Evolutionary conservation across 345 rosid species (phyloP).

Genomic region (Diplotaxis tenuifolia): DNA sequence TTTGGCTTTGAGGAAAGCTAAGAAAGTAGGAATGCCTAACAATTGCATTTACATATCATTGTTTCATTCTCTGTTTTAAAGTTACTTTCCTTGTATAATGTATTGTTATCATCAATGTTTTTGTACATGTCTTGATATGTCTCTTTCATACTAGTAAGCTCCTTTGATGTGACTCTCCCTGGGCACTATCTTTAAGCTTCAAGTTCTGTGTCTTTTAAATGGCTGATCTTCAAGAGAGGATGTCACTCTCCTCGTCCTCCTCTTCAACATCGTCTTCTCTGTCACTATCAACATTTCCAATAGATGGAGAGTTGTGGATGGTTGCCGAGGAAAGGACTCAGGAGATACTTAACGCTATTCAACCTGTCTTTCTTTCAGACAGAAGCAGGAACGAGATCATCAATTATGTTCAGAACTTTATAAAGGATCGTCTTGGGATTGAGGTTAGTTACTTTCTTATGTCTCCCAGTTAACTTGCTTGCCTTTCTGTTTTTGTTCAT

Average conservation of each 20-base stretch:
- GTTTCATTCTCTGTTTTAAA: conserved; percentile 9
- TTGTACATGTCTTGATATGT: conserved; percentile 26
- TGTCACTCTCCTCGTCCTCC: conserved; percentile 26
- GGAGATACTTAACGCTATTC: conserved; percentile 64
- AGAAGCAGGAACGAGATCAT: conserved; percentile 55
- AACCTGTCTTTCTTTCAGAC: conserved; percentile 65
- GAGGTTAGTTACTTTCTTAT: conserved; percentile 63
- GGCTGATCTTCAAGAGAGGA: conserved; percentile 51
- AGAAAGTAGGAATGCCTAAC: conserved; percentile 30
- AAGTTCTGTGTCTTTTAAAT: conserved; percentile 33
- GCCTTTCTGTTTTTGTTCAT: neutral
- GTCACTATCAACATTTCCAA: conserved; percentile 34
- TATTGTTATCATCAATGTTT: neutral
- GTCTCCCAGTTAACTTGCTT: neutral
- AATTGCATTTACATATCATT: conserved; percentile 16
- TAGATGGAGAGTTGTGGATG: conserved; percentile 59
- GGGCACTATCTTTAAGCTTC: neutral
- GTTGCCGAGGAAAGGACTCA: conserved; percentile 68
- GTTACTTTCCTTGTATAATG: neutral
- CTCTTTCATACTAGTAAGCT: conserved; percentile 11
- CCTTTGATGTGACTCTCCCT: conserved; percentile 2
- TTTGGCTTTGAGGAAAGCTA: conserved; percentile 29
- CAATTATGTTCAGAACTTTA: conserved; percentile 47
- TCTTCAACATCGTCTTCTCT: conserved; percentile 34
- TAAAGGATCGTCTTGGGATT: conserved; percentile 48